phyloP scores from a whole-genome alignment of 352 stramenopile species.

The Globisporangium apiculatum region DNA sequence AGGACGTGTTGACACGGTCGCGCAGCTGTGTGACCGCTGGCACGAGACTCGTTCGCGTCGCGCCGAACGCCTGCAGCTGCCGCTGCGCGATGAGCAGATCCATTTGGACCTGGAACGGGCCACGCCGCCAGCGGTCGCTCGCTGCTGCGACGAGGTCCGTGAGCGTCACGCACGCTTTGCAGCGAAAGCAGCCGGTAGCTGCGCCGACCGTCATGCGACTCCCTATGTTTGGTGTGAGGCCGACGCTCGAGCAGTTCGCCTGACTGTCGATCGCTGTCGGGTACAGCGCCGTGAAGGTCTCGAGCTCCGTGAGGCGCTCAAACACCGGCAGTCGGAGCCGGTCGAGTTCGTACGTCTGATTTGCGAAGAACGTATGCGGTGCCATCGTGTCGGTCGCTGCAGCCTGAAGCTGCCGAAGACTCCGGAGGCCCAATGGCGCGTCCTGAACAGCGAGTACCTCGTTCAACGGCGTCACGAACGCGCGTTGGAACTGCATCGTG shows the following conservation, averaged over 20 bases:
- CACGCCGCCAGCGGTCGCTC: constrained; percentile 29
- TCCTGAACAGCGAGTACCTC: constrained; percentile 15
- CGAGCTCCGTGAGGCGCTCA: constrained; percentile 25
- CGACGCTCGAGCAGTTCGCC: constrained; percentile 33
- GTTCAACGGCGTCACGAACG: constrained; percentile 28
- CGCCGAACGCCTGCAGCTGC: constrained; percentile 34
- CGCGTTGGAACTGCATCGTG: constrained; percentile 26
- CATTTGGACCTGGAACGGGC: constrained; percentile 46
- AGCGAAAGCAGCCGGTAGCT: constrained; percentile 53
- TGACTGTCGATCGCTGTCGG: constrained; percentile 27
- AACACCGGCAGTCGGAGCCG: constrained; percentile 34
- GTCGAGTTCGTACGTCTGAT: constrained; percentile 29
- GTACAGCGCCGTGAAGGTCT: constrained; percentile 33
- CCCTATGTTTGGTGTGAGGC: constrained; percentile 34
- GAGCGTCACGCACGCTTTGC: constrained; percentile 42
- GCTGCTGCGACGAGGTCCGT: constrained; percentile 22
- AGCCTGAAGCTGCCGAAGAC: constrained; percentile 24
- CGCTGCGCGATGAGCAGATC: constrained; percentile 38
- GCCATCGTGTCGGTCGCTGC: constrained; percentile 15
- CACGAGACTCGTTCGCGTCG: constrained; percentile 13
- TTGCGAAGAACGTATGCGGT: constrained; percentile 39
- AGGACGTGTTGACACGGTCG: constrained; percentile 24
- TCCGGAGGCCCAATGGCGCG: constrained; percentile 7
- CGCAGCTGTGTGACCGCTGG: constrained; percentile 25
- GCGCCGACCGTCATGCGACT: constrained; percentile 52